phyloP scores from a whole-genome alignment of 257 asterid species.

The Eucommia ulmoides region DNA sequence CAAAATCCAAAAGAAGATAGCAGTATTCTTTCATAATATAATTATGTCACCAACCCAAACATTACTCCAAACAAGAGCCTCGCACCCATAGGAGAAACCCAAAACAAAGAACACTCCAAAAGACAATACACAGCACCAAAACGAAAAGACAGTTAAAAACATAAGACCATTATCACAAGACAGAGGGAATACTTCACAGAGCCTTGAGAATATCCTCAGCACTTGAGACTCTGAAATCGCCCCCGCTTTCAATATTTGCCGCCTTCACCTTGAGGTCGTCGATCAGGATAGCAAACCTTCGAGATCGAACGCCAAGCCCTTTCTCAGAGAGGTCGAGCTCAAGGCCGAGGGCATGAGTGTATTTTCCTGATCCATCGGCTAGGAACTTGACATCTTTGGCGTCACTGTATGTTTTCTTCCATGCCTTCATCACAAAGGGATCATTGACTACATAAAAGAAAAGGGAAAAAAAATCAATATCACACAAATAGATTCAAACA shows the following conservation, averaged over 20 bases:
- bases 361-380: conserved; percentile 75
- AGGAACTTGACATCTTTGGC: conserved; percentile 75
- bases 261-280: conserved; percentile 69
- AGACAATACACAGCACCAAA: too few relatives aligned
- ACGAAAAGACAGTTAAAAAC: too few relatives aligned
- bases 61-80: too few relatives aligned
- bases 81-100: too few relatives aligned
- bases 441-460: conserved; percentile 53
- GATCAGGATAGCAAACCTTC: conserved; percentile 68
- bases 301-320: conserved; percentile 75
- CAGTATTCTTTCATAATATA: too few relatives aligned
- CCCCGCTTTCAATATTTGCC: conserved; percentile 82
- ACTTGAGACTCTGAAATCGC: conserved; percentile 79
- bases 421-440: conserved; percentile 95
- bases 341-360: conserved; percentile 67
- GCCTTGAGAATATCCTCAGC: conserved; percentile 85
- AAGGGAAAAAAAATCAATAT: too few relatives aligned
- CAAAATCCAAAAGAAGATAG: too few relatives aligned
- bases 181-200: too few relatives aligned
- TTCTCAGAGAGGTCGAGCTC: conserved; percentile 82
- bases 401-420: conserved; percentile 81
- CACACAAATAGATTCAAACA: too few relatives aligned
- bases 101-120: too few relatives aligned
- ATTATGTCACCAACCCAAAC: too few relatives aligned
- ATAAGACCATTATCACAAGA: too few relatives aligned